Percentiles rank a stretch among this genome's conserved stretches.
Conservation (phyloP, 2,329 filamentous ascomycete genomes). For the Lasiodiplodia hormozganensis region DNA sequence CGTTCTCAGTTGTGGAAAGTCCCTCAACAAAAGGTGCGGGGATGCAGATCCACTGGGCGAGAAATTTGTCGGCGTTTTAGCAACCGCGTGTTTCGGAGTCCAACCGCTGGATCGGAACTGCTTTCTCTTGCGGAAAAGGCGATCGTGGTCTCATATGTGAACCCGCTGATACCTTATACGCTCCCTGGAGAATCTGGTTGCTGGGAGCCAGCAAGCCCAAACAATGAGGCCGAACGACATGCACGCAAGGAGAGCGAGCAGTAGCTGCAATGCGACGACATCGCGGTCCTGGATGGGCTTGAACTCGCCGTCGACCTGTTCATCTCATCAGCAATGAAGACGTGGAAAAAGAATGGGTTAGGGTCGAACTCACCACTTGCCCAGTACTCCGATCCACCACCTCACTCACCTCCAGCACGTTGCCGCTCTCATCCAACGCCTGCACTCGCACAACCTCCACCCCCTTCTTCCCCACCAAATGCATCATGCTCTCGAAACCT, state of each 20-base stretch:
- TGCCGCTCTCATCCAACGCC: constrained; percentile 15
- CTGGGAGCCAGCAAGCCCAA: constrained; percentile 3
- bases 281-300: constrained; percentile 13
- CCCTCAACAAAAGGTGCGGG: too few relatives aligned
- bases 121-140: not conserved
- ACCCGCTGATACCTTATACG: not conserved
- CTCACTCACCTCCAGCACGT: constrained; percentile 1
- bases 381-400: constrained; percentile 16
- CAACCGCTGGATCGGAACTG: not conserved
- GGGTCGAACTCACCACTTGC: constrained; percentile 9
- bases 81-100: not conserved
- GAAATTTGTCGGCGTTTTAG: not conserved
- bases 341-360: not conserved
- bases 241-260: constrained; percentile 8
- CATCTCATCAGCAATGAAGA: not conserved
- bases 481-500: constrained; percentile 20
- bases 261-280: constrained; percentile 9
- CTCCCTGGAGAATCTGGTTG: too few relatives aligned
- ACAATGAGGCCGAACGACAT: constrained; percentile 1
- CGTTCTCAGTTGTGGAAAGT: too few relatives aligned
- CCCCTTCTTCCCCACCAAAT: not conserved
- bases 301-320: constrained; percentile 4
- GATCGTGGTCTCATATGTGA: not conserved
- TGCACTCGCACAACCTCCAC: not conserved
- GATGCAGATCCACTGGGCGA: not conserved